Percentiles rank a stretch among this genome's conserved stretches.
phyloP scores from a whole-genome alignment of 2,329 filamentous ascomycete species.

The Cadophora sp. region DNA sequence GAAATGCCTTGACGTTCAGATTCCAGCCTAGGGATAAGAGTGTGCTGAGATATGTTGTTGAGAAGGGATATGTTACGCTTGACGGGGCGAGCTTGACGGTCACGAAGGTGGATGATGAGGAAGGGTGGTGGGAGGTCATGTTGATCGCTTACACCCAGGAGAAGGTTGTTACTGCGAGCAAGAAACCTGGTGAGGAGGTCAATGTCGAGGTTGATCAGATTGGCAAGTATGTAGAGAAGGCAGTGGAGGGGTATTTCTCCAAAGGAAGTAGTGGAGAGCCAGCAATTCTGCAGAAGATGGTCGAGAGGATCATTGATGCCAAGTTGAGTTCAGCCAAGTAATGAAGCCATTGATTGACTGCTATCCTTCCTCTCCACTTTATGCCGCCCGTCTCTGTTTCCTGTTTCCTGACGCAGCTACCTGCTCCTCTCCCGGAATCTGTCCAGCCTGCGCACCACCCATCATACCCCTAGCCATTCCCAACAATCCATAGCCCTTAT shows the following conservation, averaged over 20 bases:
- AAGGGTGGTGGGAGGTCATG: constrained; percentile 95
- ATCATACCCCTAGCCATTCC: constrained; percentile 45
- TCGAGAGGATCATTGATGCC: constrained; percentile 77
- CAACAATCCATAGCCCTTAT: constrained; percentile 44
- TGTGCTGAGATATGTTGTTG: constrained; percentile 86
- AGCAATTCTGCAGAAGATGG: constrained; percentile 72
- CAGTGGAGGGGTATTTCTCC: constrained; percentile 81
- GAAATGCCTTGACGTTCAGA: constrained; percentile 88
- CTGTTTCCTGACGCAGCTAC: constrained; percentile 40
- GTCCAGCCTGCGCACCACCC: constrained; percentile 39
- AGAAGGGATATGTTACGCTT: constrained; percentile 94
- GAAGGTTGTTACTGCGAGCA: constrained; percentile 66
- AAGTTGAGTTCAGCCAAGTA: constrained; percentile 51
- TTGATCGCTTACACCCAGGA: constrained; percentile 96
- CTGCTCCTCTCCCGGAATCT: constrained; percentile 38
- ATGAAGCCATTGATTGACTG: constrained; percentile 20
- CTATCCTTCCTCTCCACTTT: neutral
- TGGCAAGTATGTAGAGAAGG: constrained; percentile 89
- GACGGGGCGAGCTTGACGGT: constrained; percentile 95
- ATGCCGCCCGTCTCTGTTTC: constrained; percentile 44
- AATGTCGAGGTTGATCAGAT: constrained; percentile 52
- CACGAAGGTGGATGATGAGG: constrained; percentile 80
- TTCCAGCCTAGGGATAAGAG: constrained; percentile 73
- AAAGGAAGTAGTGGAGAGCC: constrained; percentile 56
- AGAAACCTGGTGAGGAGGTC: constrained; percentile 45